Evolutionary conservation across 805 yeast genomes (phyloP).

Genomic region (Lachancea dasiensis): DNA sequence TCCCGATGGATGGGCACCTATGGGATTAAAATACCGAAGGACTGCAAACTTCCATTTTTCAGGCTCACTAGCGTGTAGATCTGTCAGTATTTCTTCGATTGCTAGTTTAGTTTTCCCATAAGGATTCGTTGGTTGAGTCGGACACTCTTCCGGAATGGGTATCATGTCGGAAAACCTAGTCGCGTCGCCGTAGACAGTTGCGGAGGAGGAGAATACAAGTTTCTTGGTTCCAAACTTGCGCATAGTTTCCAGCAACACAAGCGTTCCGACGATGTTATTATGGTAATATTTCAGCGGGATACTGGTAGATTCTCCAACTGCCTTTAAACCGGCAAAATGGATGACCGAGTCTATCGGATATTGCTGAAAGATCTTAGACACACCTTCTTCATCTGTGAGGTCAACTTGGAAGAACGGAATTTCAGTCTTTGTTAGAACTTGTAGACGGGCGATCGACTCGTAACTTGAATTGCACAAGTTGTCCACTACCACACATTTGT

Average conservation of each 20-base stretch:
- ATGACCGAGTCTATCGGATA: conserved; percentile 53
- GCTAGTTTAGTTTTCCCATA: conserved; percentile 68
- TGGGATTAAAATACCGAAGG: conserved; percentile 75
- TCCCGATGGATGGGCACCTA: conserved; percentile 83
- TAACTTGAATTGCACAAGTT: conserved; percentile 60
- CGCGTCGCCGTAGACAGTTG: conserved; percentile 81
- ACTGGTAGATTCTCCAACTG: conserved; percentile 70
- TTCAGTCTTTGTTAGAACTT: conserved; percentile 40
- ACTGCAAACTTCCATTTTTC: conserved; percentile 49
- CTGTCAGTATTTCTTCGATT: conserved; percentile 57
- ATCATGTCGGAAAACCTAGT: conserved; percentile 65
- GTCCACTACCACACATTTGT: conserved; percentile 68
- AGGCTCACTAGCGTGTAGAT: conserved; percentile 41
- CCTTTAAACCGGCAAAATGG: conserved; percentile 79
- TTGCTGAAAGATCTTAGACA: conserved; percentile 43
- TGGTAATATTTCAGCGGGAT: conserved; percentile 64
- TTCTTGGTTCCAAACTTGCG: conserved; percentile 39
- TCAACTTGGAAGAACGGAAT: conserved; percentile 57
- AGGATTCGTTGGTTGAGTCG: conserved; percentile 69
- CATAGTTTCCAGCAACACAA: conserved; percentile 52
- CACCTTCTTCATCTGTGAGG: conserved; percentile 43
- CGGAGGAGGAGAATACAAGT: conserved; percentile 70
- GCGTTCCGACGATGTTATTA: conserved; percentile 61
- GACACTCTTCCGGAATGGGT: conserved; percentile 75
- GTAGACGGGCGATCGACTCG: conserved; percentile 60